These are phyloP conservation scores for Talaromyces proteolyticus DNA, from an alignment of 495 filamentous ascomycete genomes.

Conservation along the genomic window DNA sequence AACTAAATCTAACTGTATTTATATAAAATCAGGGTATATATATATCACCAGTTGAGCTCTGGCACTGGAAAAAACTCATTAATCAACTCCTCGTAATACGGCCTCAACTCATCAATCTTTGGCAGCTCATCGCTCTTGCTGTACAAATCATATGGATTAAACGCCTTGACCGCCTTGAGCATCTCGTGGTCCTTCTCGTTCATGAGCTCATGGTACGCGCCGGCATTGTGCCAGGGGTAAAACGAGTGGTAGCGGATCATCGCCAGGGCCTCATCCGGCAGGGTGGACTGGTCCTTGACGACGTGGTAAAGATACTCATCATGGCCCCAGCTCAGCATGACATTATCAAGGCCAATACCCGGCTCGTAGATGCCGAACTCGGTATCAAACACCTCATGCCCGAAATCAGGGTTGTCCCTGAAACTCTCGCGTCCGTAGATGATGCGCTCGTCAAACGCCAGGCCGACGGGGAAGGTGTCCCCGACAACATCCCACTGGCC, in stretches of 20 bases:
- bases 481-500: constrained; percentile 94
- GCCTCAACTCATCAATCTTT: constrained; percentile 59
- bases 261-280: constrained; percentile 75
- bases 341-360: constrained; percentile 71
- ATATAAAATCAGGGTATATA: background rate
- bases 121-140: constrained; percentile 84
- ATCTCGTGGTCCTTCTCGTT: constrained; percentile 71
- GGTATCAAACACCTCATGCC: constrained; percentile 61
- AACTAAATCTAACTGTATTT: background rate
- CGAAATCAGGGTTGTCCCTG: constrained; percentile 60
- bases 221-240: constrained; percentile 81
- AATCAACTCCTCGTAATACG: constrained; percentile 80
- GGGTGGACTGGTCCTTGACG: constrained; percentile 66
- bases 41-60: constrained; percentile 68
- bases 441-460: constrained; percentile 67
- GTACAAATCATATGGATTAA: constrained; percentile 89
- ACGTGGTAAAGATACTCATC: constrained; percentile 90
- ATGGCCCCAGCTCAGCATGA: constrained; percentile 90
- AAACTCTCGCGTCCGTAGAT: constrained; percentile 74
- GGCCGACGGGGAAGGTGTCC: constrained; percentile 89
- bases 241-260: constrained; percentile 91
- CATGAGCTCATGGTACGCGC: constrained; percentile 77
- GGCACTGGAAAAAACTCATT: constrained; percentile 78
- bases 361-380: constrained; percentile 72
- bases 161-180: constrained; percentile 74